Percentiles rank a stretch among this genome's conserved stretches.
phyloP scores from a whole-genome alignment of 148 eudicot species.

The Rhododendron vialii region DNA sequence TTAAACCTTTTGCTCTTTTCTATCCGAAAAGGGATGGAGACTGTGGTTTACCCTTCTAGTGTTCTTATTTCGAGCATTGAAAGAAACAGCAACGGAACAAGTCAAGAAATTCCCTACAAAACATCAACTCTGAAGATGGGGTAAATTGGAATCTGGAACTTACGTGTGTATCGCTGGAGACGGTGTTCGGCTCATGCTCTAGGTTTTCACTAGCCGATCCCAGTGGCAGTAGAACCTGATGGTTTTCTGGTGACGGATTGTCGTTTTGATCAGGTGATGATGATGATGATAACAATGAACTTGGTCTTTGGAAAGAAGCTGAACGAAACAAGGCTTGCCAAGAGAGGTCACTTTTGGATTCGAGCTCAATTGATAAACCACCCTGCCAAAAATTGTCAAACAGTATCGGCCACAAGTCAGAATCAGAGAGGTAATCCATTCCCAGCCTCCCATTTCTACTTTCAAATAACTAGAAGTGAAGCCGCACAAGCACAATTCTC shows the following conservation, averaged over 20 bases:
- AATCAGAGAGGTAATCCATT: background rate
- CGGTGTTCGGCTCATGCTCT: background rate
- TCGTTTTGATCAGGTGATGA: background rate
- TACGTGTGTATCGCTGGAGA: background rate
- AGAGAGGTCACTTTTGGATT: background rate
- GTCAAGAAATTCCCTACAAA: background rate
- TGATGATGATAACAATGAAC: background rate
- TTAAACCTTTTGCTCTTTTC: background rate
- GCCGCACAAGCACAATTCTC: background rate
- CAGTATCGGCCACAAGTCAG: background rate
- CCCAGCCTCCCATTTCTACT: background rate
- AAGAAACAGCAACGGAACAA: background rate
- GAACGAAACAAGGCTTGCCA: conserved; percentile 1
- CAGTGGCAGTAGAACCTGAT: background rate
- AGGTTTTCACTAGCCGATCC: background rate
- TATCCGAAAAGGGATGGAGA: background rate
- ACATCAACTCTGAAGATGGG: background rate
- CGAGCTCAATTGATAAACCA: background rate
- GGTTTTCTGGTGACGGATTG: background rate
- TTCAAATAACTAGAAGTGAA: background rate
- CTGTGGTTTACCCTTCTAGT: background rate
- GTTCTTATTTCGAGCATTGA: background rate
- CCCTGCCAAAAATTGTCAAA: background rate
- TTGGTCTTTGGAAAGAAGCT: background rate
- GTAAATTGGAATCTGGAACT: background rate